Conservation (phyloP, 441 rosid species). For the Erodium chrysanthum region DNA sequence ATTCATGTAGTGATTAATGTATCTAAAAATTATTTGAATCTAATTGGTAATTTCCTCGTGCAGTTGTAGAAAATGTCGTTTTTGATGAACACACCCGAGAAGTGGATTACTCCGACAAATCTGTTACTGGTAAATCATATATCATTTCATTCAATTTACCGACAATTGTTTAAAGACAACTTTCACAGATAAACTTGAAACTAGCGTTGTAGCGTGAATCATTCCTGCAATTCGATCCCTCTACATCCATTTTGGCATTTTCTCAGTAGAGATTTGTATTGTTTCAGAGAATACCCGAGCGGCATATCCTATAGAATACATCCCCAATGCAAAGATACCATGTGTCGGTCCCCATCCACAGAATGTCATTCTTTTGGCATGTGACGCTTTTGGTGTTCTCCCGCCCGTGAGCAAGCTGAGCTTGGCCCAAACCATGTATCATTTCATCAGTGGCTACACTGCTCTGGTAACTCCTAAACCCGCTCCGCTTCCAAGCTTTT, state of each 20-base stretch:
- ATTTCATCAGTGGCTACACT: constrained; percentile 91
- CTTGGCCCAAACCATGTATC: constrained; percentile 89
- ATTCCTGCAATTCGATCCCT: too few species aligned
- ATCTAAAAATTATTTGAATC: too few species aligned
- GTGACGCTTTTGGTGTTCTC: constrained; percentile 93
- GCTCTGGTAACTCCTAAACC: constrained; percentile 40
- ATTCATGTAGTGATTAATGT: too few species aligned
- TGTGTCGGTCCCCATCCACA: constrained; percentile 86
- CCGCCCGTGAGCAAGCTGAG: constrained; percentile 93
- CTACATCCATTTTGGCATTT: too few species aligned
- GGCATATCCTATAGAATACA: constrained; percentile 81
- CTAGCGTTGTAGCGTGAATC: too few species aligned
- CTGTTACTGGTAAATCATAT: constrained; percentile 51
- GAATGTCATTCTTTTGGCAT: constrained; percentile 84
- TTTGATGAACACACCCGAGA: constrained; percentile 85
- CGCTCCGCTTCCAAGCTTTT: too few species aligned
- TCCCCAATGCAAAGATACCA: constrained; percentile 84
- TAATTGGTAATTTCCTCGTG: too few species aligned
- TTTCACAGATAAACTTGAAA: too few species aligned
- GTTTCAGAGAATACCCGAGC: constrained; percentile 92
- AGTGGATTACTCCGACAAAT: constrained; percentile 70
- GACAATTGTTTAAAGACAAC: too few species aligned
- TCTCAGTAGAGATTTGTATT: background rate
- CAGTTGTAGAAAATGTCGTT: constrained; percentile 82
- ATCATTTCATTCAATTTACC: background rate